A percentile compares a stretch with the other conserved stretches of the same genome.
Evolutionary conservation across 169 alveolate species (phyloP).

Genomic region (Eimeria maxima): DNA sequence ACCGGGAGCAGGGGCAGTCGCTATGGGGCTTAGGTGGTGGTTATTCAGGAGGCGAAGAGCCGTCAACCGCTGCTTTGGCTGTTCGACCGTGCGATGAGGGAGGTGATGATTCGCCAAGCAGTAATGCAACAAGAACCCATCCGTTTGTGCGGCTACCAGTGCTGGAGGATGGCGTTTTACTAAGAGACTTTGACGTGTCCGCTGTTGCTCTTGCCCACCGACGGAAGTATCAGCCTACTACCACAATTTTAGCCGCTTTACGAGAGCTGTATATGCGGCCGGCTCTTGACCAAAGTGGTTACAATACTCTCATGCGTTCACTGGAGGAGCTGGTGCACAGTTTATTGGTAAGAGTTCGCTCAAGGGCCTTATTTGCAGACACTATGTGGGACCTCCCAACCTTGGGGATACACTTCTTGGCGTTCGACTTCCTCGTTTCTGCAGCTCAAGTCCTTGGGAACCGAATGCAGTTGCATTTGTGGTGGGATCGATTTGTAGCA

Average conservation of each 20-base stretch:
- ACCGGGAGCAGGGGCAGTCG: not conserved
- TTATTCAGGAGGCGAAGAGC: not conserved
- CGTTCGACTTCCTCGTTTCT: slow-evolving; percentile 3
- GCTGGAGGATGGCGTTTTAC: not conserved
- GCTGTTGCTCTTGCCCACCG: not conserved
- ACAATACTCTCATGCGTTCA: not conserved
- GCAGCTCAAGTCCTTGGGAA: not conserved
- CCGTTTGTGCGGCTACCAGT: slow-evolving; percentile 9
- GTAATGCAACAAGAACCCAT: not conserved
- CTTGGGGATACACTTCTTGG: not conserved
- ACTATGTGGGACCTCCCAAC: not conserved
- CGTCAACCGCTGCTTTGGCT: not conserved
- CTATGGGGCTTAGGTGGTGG: not conserved
- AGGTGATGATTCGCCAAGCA: not conserved
- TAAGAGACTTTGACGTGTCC: not conserved
- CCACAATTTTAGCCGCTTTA: not conserved
- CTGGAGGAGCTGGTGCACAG: not conserved
- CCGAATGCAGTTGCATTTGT: not conserved
- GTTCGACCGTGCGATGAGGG: not conserved
- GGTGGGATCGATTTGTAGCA: not conserved
- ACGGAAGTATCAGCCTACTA: not conserved
- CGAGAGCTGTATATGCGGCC: not conserved
- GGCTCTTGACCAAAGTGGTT: not conserved
- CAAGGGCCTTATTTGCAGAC: not conserved
- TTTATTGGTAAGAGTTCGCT: not conserved